These are phyloP conservation scores for Globisporangium nodosum DNA, from an alignment of 352 stramenopile genomes.

Conservation along the genomic window DNA sequence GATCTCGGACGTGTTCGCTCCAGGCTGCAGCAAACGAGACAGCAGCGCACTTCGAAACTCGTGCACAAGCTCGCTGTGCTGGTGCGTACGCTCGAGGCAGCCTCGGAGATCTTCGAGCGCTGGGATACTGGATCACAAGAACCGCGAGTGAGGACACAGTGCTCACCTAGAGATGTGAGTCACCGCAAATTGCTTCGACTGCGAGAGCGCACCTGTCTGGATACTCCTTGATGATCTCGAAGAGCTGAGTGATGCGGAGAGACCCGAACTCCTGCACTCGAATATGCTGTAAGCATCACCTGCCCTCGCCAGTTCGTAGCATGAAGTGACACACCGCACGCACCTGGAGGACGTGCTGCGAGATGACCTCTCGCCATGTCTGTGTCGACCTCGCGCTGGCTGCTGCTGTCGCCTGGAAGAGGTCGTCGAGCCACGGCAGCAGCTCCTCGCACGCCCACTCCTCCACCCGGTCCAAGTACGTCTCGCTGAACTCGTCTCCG, in stretches of 20 bases:
- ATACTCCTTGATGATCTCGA: constrained; percentile 97
- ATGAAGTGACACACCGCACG: not conserved
- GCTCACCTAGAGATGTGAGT: not conserved
- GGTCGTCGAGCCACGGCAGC: constrained; percentile 53
- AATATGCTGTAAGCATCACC: not conserved
- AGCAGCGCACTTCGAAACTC: constrained; percentile 76
- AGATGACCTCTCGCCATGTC: constrained; percentile 45
- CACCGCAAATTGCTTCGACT: not conserved
- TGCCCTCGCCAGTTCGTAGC: not conserved
- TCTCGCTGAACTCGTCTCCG: constrained; percentile 44
- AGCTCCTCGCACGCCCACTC: constrained; percentile 44
- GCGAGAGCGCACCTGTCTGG: constrained; percentile 76
- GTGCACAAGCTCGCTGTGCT: constrained; percentile 74
- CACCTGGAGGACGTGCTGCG: constrained; percentile 34
- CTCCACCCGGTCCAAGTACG: constrained; percentile 40
- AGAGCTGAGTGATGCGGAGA: constrained; percentile 91
- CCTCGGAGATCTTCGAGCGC: constrained; percentile 62
- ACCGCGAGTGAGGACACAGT: not conserved
- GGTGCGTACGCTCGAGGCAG: constrained; percentile 81
- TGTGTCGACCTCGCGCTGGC: not conserved
- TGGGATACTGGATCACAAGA: constrained; percentile 28
- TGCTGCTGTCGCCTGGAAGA: constrained; percentile 20
- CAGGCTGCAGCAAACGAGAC: constrained; percentile 91
- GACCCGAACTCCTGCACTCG: constrained; percentile 44
- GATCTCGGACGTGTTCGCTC: constrained; percentile 94